Percentiles rank a stretch among this genome's conserved stretches.
These are phyloP conservation scores for Trichosanthes truncata DNA, from an alignment of 306 rosid genomes.

Conservation along the genomic window DNA sequence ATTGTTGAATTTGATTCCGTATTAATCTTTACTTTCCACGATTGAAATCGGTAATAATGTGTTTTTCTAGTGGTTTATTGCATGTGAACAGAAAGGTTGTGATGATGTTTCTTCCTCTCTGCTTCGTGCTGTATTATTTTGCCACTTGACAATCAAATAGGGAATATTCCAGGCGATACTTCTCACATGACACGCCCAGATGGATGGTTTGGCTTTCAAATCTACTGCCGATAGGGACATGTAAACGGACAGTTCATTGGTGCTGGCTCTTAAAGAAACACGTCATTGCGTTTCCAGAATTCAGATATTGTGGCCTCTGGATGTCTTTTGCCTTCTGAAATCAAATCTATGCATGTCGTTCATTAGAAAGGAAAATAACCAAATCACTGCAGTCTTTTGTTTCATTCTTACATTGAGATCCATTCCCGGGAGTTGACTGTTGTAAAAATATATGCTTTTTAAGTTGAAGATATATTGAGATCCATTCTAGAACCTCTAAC, in stretches of 20 bases:
- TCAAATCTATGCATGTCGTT: neutral
- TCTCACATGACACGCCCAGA: neutral
- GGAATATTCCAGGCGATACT: conserved; percentile 8
- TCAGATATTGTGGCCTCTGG: neutral
- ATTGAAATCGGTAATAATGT: neutral
- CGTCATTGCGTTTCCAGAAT: neutral
- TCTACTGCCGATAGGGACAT: neutral
- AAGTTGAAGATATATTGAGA: no score
- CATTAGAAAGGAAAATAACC: neutral
- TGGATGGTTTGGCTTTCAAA: neutral
- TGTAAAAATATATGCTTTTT: no score
- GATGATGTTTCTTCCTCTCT: neutral
- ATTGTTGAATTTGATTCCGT: neutral
- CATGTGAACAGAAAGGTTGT: neutral
- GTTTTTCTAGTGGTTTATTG: neutral
- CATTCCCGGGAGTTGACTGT: neutral
- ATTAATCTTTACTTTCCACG: neutral
- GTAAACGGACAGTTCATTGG: neutral
- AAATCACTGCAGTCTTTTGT: neutral
- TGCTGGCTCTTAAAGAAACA: neutral
- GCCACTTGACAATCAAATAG: neutral
- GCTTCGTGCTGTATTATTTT: neutral
- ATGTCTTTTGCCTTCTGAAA: neutral
- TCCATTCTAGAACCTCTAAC: no score
- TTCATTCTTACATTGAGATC: neutral